phyloP scores from a whole-genome alignment of 192 early-diverging fungal genomes.

The Coemansia erecta region DNA sequence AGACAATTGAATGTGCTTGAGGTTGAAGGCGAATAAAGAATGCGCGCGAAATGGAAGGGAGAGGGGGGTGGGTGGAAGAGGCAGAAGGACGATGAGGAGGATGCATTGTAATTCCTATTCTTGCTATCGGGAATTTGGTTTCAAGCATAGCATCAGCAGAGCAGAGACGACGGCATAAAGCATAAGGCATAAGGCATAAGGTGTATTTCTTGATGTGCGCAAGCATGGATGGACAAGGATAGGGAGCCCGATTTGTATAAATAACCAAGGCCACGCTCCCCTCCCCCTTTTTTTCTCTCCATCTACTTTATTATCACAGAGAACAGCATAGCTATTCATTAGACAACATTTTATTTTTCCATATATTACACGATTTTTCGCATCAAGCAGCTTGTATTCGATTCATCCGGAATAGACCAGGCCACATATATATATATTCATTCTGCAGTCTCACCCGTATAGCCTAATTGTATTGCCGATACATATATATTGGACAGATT shows the following conservation, averaged over 20 bases:
- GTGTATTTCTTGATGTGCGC: conserved; percentile 3
- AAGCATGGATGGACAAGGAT: neutral
- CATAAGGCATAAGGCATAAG: neutral
- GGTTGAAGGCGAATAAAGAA: too few species aligned
- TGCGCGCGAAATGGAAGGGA: too few species aligned
- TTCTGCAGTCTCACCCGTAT: neutral
- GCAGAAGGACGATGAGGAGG: too few species aligned
- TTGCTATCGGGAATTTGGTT: conserved; percentile 1
- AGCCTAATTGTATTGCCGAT: neutral
- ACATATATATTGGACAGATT: neutral
- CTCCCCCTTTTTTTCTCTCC: too few species aligned
- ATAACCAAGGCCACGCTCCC: neutral
- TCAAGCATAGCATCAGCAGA: neutral
- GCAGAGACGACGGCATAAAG: too few species aligned
- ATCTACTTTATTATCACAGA: too few species aligned
- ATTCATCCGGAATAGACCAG: neutral
- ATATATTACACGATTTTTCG: neutral
- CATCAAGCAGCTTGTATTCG: neutral
- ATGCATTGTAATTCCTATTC: conserved; percentile 7
- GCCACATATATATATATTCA: neutral
- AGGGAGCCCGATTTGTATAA: conserved; percentile 4
- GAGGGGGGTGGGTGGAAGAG: too few species aligned
- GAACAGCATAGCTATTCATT: neutral
- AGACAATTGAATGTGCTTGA: too few species aligned
- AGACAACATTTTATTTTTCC: too few species aligned